Percentiles rank a stretch among this genome's conserved stretches.
phyloP scores from a whole-genome alignment of 352 stramenopile genomes.

The Phytopythium ostracodes region DNA sequence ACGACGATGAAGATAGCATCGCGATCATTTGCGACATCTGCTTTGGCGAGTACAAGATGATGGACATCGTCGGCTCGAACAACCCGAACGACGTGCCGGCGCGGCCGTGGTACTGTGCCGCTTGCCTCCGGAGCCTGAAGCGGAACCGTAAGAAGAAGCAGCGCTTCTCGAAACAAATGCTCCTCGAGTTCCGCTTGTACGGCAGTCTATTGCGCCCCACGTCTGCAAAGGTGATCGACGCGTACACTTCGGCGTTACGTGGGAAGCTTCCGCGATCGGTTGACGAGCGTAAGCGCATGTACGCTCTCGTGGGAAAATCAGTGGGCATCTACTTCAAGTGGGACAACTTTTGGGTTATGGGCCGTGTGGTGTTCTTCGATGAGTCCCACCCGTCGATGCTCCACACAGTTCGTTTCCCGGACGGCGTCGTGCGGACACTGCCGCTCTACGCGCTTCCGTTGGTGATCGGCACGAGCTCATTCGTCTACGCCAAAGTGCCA shows the following conservation, averaged over 20 bases:
- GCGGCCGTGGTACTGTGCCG: slow-evolving; percentile 69
- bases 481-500: slow-evolving; percentile 71
- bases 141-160: slow-evolving; percentile 75
- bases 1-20: slow-evolving; percentile 40
- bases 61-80: slow-evolving; percentile 44
- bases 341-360: slow-evolving; percentile 80
- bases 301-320: slow-evolving; percentile 59
- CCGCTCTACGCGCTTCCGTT: slow-evolving; percentile 71
- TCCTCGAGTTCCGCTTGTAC: slow-evolving; percentile 81
- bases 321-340: slow-evolving; percentile 67
- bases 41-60: slow-evolving; percentile 69
- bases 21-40: slow-evolving; percentile 78
- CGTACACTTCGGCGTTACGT: slow-evolving; percentile 31
- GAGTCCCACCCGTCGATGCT: slow-evolving; percentile 35
- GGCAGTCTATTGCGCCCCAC: slow-evolving; percentile 58
- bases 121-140: slow-evolving; percentile 65
- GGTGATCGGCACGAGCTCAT: slow-evolving; percentile 54
- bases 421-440: slow-evolving; percentile 49
- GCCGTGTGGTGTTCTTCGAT: slow-evolving; percentile 61
- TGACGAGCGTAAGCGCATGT: slow-evolving; percentile 46
- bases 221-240: slow-evolving; percentile 57
- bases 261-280: slow-evolving; percentile 44
- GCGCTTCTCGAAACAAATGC: slow-evolving; percentile 82
- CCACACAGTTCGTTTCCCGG: slow-evolving; percentile 69
- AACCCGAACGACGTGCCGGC: slow-evolving; percentile 33